Evolutionary conservation across 2,329 filamentous ascomycete species (phyloP), one percentile per base, ranked within the genome.

Genomic region (Fusarium albosuccineum): DNA sequence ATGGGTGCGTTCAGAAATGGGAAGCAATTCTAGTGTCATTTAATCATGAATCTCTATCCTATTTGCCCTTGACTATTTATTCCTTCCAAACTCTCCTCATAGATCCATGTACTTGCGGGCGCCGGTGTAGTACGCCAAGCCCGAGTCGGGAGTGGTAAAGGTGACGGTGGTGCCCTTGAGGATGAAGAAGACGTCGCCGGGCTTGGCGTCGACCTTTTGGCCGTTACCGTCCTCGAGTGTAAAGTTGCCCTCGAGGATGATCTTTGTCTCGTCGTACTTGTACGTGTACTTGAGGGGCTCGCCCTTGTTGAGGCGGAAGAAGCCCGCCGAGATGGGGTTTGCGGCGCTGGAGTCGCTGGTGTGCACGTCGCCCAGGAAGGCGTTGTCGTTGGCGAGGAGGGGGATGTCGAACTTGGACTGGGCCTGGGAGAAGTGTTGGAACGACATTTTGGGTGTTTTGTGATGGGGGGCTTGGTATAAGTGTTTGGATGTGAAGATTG

Each of bases 251-350:
- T 91, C 89, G 9, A 92, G 78, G 66, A 92, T 89, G 74, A 92
- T 90, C 81, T 92, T 92, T 86, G 91, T 90, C 81, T 92, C 90
- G 73, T 92, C 86, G 77, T 91, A 92, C 40, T 82, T 87, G 78
- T 92, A 92, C 33, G 84, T 87, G 80, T 92, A 92, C 9, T 88
- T 87, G 16, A 92, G 83, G 2, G 88, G 87, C 4, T 87, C 87
- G 70, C 89, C 89, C 68, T 90, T 89, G 71, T 91, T 88, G 10
- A 92, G 82, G 11, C 89, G 84, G 81, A 91, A 92, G 74, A 92
- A 86, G 22, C 90, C 90, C 8, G 82, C 81, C 0, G 86, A 86
- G 62, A 91, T 85, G 60, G 89, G 89, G 71, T 85, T 86, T 10
- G 86, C 83, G 13, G 85, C 76, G 75, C 87, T 83, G 58, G 82